Conservation (phyloP, 2,329 filamentous ascomycete species). For the Xenoacremonium recifei region DNA sequence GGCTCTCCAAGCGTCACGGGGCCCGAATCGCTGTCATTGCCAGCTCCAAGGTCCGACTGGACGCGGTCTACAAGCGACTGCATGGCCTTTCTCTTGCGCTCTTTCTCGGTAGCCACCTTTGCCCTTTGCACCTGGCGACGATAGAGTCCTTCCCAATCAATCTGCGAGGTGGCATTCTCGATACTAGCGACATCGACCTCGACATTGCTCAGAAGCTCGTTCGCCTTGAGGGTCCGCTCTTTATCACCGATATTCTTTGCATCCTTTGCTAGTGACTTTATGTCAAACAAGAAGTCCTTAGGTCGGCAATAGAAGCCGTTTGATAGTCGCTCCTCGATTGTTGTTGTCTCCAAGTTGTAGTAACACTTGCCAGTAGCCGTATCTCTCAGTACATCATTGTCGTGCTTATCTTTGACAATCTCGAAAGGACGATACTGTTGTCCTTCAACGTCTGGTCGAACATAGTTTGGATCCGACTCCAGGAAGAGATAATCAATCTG, state of each 20-base stretch:
- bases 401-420: constrained; percentile 75
- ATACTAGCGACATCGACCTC: constrained; percentile 87
- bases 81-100: constrained; percentile 60
- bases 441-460: constrained; percentile 55
- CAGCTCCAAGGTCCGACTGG: constrained; percentile 49
- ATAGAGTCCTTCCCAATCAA: constrained; percentile 83
- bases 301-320: constrained; percentile 95
- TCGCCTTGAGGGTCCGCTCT: constrained; percentile 80
- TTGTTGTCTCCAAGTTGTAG: constrained; percentile 91
- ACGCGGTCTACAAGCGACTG: constrained; percentile 52
- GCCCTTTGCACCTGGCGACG: constrained; percentile 67
- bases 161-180: constrained; percentile 62
- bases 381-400: constrained; percentile 73
- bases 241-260: constrained; percentile 79
- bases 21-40: constrained; percentile 54
- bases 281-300: constrained; percentile 84
- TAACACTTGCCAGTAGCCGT: constrained; percentile 78
- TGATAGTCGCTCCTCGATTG: constrained; percentile 92
- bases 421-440: constrained; percentile 71
- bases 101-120: constrained; percentile 57
- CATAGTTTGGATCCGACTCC: constrained; percentile 73
- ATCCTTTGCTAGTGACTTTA: constrained; percentile 82
- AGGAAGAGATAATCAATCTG: constrained; percentile 81
- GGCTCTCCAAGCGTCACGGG: constrained; percentile 63
- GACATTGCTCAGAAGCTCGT: constrained; percentile 88